phyloP scores from a whole-genome alignment of 176 grass and related monocot species.

The Eragrostis nindensis region DNA sequence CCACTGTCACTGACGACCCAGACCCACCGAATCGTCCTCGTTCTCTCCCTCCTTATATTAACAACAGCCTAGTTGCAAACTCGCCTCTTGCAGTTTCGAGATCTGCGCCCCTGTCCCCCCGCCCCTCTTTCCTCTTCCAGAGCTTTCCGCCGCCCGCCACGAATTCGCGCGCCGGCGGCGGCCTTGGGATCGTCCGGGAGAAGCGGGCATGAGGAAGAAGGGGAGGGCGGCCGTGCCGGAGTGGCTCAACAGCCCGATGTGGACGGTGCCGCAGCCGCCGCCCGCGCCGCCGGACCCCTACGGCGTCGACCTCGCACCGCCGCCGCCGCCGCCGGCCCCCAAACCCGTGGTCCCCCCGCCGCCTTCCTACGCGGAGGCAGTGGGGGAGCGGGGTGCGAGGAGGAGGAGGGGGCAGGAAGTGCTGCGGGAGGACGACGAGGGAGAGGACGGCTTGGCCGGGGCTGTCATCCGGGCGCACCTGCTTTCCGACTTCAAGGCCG shows the following conservation, averaged over 20 bases:
- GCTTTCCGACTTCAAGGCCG: constrained; percentile 49
- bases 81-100: neutral
- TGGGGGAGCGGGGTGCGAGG: constrained; percentile 8
- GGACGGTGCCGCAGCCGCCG: constrained; percentile 53
- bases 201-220: constrained; percentile 48
- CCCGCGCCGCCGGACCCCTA: constrained; percentile 45
- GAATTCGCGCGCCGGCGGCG: neutral
- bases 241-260: constrained; percentile 94
- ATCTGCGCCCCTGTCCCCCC: neutral
- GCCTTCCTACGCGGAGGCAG: constrained; percentile 51
- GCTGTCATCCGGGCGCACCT: constrained; percentile 51
- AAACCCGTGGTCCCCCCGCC: constrained; percentile 15
- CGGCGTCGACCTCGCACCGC: constrained; percentile 39
- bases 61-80: neutral
- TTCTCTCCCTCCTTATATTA: neutral
- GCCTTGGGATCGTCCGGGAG: neutral
- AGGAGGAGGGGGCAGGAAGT: neutral
- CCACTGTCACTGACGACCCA: neutral
- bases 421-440: neutral
- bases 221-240: constrained; percentile 64
- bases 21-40: neutral
- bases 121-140: neutral
- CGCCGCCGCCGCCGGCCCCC: constrained; percentile 8
- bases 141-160: neutral
- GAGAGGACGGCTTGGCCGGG: constrained; percentile 7